Conservation (phyloP, 2,329 filamentous ascomycete species). For the Alternaria arborescens region DNA sequence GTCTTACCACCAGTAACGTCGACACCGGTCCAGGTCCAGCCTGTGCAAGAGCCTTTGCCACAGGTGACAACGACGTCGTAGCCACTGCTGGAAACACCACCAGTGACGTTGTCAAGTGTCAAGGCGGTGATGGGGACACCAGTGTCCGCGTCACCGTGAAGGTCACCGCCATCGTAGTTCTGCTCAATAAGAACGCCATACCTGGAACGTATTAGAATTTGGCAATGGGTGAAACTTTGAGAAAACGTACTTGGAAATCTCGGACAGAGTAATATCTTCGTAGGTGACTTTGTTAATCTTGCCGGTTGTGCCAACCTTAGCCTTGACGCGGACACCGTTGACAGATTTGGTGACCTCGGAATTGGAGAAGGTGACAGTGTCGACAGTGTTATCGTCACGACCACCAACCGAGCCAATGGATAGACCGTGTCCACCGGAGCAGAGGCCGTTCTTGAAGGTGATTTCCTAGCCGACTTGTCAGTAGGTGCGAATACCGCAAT, state of each 20-base stretch:
- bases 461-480: slow-evolving; percentile 30
- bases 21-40: slow-evolving; percentile 64
- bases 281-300: slow-evolving; percentile 59
- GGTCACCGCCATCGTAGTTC: slow-evolving; percentile 59
- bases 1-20: slow-evolving; percentile 50
- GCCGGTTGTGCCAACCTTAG: slow-evolving; percentile 60
- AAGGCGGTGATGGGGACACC: slow-evolving; percentile 58
- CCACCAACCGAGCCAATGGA: slow-evolving; percentile 67
- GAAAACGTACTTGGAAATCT: slow-evolving; percentile 47
- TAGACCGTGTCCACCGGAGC: slow-evolving; percentile 64
- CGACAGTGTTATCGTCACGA: slow-evolving; percentile 62
- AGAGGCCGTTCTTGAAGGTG: slow-evolving; percentile 53
- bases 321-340: slow-evolving; percentile 68
- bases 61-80: slow-evolving; percentile 65
- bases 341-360: slow-evolving; percentile 60
- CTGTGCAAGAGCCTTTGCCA: slow-evolving; percentile 57
- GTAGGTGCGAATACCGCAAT: slow-evolving; percentile 10
- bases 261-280: slow-evolving; percentile 55
- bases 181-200: slow-evolving; percentile 62
- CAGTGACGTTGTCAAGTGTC: slow-evolving; percentile 51
- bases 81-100: slow-evolving; percentile 43
- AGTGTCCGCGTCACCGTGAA: slow-evolving; percentile 55
- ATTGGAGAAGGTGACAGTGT: slow-evolving; percentile 61
- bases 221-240: not conserved
- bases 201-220: not conserved